phyloP scores from a whole-genome alignment of 257 asterid genomes.

The Fraxinus pennsylvanica region DNA sequence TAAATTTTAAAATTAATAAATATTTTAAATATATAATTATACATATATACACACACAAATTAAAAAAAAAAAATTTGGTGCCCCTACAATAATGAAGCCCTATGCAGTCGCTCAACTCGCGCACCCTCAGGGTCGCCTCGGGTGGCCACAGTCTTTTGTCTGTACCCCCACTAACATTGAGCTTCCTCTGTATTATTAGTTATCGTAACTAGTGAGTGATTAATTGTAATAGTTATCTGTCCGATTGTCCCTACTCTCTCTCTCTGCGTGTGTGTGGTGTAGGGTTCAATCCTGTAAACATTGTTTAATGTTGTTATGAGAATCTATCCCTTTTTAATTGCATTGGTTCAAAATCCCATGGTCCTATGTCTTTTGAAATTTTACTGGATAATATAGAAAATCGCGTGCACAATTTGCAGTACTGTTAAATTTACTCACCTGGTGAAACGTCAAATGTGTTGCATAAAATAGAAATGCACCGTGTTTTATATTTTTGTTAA shows the following conservation, averaged over 20 bases:
- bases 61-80: no score
- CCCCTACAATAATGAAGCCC: no score
- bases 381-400: background rate
- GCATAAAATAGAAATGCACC: background rate
- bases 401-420: background rate
- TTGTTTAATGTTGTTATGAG: background rate
- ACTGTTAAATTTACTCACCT: background rate
- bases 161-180: background rate
- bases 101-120: no score
- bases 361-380: background rate
- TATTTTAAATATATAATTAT: no score
- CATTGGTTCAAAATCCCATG: background rate
- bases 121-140: no score
- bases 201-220: background rate
- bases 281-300: background rate
- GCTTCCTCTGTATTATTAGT: background rate
- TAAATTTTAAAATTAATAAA: no score
- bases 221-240: no score
- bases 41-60: no score
- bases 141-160: background rate
- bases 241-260: no score
- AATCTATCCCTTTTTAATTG: background rate
- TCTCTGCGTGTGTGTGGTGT: background rate
- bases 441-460: slow-evolving; percentile 14
- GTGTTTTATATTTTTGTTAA: background rate